A percentile compares a stretch with the other conserved stretches of the same genome.
phyloP scores from a whole-genome alignment of 2,329 filamentous ascomycete species.

The Cercospora brassicicola region DNA sequence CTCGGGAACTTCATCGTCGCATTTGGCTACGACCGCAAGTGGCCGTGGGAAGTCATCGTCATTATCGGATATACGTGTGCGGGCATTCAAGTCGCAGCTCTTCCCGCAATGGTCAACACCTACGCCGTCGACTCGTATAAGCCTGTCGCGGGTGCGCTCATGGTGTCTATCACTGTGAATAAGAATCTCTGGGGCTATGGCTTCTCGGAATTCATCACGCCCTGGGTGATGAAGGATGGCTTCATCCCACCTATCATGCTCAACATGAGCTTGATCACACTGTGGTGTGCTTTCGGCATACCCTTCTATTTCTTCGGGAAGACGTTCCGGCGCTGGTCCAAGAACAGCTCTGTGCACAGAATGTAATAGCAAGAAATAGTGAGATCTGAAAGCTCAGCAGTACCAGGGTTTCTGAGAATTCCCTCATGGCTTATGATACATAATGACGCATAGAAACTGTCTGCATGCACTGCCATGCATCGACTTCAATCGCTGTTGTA shows the following conservation, averaged over 20 bases:
- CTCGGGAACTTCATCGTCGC: constrained; percentile 58
- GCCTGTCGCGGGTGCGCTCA: constrained; percentile 59
- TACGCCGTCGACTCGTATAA: constrained; percentile 67
- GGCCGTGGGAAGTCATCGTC: constrained; percentile 58
- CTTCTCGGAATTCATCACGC: constrained; percentile 45
- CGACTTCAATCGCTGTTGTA: background rate
- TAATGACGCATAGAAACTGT: background rate
- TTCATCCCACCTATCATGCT: constrained; percentile 61
- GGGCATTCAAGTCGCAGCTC: constrained; percentile 60
- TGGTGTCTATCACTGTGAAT: constrained; percentile 63
- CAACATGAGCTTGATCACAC: constrained; percentile 55
- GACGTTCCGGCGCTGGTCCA: constrained; percentile 58
- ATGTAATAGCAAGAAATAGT: constrained; percentile 40
- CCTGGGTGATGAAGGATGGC: constrained; percentile 52
- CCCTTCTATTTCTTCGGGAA: constrained; percentile 61
- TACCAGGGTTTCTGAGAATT: background rate
- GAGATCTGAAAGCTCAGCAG: background rate
- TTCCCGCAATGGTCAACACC: constrained; percentile 59
- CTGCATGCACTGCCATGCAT: background rate
- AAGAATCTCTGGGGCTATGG: constrained; percentile 66
- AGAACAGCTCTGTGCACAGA: constrained; percentile 56
- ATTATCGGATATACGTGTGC: constrained; percentile 59
- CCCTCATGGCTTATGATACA: background rate
- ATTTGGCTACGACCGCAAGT: constrained; percentile 40
- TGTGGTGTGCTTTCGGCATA: constrained; percentile 58